These are phyloP conservation scores for Wallacemonas sp. DNA, from an alignment of 208 protist species.

Conservation along the genomic window DNA sequence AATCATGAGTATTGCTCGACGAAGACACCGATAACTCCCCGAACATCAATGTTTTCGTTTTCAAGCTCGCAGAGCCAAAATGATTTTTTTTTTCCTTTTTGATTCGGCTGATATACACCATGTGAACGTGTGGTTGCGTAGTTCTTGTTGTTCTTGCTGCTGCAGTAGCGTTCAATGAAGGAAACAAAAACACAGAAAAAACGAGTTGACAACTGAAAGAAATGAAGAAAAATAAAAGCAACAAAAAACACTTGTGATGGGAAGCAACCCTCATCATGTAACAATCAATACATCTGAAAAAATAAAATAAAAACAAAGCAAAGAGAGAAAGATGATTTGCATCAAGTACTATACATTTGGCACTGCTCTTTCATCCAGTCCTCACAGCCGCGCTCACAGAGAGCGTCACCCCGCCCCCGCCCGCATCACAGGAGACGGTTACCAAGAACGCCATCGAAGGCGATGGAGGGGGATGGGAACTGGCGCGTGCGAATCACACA, in stretches of 20 bases:
- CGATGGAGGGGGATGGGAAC: neutral
- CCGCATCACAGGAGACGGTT: neutral
- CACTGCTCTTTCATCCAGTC: too few species aligned
- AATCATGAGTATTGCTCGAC: too few species aligned
- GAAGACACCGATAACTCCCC: too few species aligned
- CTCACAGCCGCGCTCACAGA: too few species aligned
- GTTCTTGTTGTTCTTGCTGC: neutral
- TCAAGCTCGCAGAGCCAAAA: too few species aligned
- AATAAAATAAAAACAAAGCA: neutral
- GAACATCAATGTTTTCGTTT: too few species aligned
- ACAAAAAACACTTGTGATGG: neutral
- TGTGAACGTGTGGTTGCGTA: neutral
- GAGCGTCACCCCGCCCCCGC: too few species aligned
- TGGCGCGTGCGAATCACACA: neutral
- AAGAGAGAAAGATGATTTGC: neutral
- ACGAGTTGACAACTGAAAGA: neutral
- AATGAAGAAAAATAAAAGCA: slow-evolving; percentile 12
- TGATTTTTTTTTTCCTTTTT: too few species aligned
- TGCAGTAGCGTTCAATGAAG: neutral
- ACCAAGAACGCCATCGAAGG: neutral
- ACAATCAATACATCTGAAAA: neutral
- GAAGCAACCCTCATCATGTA: neutral
- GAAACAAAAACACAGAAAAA: slow-evolving; percentile 5
- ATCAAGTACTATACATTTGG: neutral
- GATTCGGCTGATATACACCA: neutral